These are phyloP conservation scores for Boletus sp. DNA, from an alignment of 1,284 basidiomycete genomes.

Conservation along the genomic window DNA sequence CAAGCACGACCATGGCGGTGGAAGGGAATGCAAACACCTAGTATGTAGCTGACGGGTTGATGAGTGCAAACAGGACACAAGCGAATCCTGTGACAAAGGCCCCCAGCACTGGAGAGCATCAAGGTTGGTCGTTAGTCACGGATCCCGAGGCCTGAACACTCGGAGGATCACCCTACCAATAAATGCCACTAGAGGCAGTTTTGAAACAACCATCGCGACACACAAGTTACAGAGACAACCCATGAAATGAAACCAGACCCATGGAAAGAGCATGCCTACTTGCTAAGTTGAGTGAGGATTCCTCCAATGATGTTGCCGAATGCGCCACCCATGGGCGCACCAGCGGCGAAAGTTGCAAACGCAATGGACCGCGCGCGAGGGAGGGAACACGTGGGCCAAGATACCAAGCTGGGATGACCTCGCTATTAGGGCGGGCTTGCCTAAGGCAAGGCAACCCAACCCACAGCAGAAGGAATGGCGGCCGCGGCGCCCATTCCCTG, in stretches of 20 bases:
- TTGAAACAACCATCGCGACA: slow-evolving; percentile 58
- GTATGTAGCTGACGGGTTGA: slow-evolving; percentile 57
- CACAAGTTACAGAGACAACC: slow-evolving; percentile 69
- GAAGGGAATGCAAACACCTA: slow-evolving; percentile 83
- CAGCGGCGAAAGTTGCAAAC: slow-evolving; percentile 75
- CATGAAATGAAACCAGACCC: too few relatives aligned
- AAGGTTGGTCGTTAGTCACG: not conserved
- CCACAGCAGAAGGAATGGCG: slow-evolving; percentile 62
- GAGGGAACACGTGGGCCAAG: slow-evolving; percentile 71
- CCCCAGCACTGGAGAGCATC: slow-evolving; percentile 41
- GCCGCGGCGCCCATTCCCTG: slow-evolving; percentile 72
- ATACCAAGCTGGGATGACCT: slow-evolving; percentile 59
- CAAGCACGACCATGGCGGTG: slow-evolving; percentile 67
- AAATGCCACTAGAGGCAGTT: slow-evolving; percentile 52
- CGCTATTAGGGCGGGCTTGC: not conserved
- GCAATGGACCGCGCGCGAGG: slow-evolving; percentile 65
- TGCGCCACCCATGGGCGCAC: slow-evolving; percentile 75
- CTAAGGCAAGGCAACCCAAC: slow-evolving; percentile 23
- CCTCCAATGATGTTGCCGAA: slow-evolving; percentile 70
- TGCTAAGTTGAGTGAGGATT: slow-evolving; percentile 62
- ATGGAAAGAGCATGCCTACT: slow-evolving; percentile 22
- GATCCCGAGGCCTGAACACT: not conserved
- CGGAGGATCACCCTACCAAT: slow-evolving; percentile 40
- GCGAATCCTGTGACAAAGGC: slow-evolving; percentile 61
- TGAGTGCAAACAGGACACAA: slow-evolving; percentile 70